Evolutionary conservation across 1,139 yeast species (phyloP), one percentile per base, ranked within the genome.

Genomic region (Saccharomycopsis hybrid): DNA sequence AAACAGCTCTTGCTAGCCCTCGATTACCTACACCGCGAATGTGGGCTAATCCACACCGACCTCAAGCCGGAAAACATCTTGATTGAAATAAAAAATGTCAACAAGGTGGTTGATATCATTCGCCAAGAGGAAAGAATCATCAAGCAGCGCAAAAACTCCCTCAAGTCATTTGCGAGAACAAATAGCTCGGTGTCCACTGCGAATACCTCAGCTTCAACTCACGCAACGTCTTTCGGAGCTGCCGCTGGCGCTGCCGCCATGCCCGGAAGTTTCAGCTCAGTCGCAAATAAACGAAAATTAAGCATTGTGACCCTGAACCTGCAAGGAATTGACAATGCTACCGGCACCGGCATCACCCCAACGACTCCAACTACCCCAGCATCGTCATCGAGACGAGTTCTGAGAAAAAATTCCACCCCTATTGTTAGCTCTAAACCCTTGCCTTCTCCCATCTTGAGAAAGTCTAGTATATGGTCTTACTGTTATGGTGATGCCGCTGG

Each of bases 31-130:
- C 94, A 85, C 65, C 67, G 86, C 55, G 78, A 74, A 58, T 81
- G 87, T 63, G 92, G 92, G 24, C 79, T 85, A 11, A 82, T 85
- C 51, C 94, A 85, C 66, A 85, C 92, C 0, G 94, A 85, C 63
- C 70, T 85, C 42, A 85, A 85, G 62, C 92, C 92, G 0, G 94
- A 85, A 62, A 85, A 85, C 63, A 80, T 85, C 2, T 66, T 85
- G 53, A 80, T 83, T 60, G 88, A 82, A 59, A 80, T 83, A 55
- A 82, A 84, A 39, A 88, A 83, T 58, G 87, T 82, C 42, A 86
- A 82, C 59, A 77, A 74, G 50, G 77, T 82, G 47, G 85, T 82
- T 13, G 52, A 51, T 8, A 35, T 53, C 24, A 47, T 53, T 18
- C 44, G 50, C 27, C 35, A 45, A 31, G 48, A 41, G 39, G 49